Evolutionary conservation across 495 filamentous ascomycete species (phyloP), one percentile per base, ranked within the genome.

Genomic region (Zalerion maritima): DNA sequence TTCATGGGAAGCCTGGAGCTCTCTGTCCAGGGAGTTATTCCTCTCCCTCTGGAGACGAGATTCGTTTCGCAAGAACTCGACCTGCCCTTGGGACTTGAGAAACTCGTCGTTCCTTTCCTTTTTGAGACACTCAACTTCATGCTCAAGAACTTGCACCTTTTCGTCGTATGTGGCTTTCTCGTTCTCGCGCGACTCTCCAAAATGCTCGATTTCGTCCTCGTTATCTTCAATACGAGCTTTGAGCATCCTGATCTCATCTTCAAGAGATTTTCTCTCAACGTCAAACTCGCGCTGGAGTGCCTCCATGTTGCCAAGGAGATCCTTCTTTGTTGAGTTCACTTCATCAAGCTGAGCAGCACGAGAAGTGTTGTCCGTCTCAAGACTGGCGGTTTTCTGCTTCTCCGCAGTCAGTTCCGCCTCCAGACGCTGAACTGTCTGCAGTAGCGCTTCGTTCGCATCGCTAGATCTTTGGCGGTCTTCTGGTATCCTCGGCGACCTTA

Each of bases 291-390:
- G 72, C 46, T 92, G 81, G 18, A 83, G 69, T 18, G 86, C 81
- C 42, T 94, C 84, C 48, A 99, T 75, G 43, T 99, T 99, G 22
- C 80, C 78, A 47, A 99, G 71, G 1, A 99, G 69, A 43, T 99
- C 89, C 44, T 81, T 73, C 52, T 99, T 99, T 0, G 81, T 99
- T 2, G 81, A 86, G 36, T 82, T 76, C 8, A 66, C 80, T 46
- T 93, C 83, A 37, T 87, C 75, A 24, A 83, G 69, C 3, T 69
- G 58, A 12, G 76, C 69, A 4, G 49, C 60, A 28, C 60, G 64
- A 6, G 50, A 49, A 24, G 60, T 49, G 6, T 77, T 67, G 22
- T 81, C 75, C 28, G 69, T 75, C 38, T 85, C 75, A 4, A 71
- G 37, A 0, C 50, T 53, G 4, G 58, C 51, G 6, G 54, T 52